Percentiles rank a stretch among this genome's conserved stretches.
Evolutionary conservation across 306 rosid species (phyloP).

Genomic region (Acacia melanoxylon): DNA sequence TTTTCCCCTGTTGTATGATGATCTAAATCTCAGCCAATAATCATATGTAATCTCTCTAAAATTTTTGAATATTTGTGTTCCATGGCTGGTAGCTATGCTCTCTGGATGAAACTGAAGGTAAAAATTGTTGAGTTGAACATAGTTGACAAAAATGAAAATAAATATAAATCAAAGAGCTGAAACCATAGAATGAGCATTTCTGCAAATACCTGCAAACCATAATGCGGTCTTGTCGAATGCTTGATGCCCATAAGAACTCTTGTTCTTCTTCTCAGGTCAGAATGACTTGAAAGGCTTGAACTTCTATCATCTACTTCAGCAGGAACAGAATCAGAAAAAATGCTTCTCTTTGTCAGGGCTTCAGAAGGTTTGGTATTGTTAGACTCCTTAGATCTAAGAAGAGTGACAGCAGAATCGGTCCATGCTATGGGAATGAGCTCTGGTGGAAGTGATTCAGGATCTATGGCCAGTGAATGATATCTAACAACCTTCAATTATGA

Average conservation of each 20-base stretch:
- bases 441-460: slow-evolving; percentile 78
- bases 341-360: slow-evolving; percentile 33
- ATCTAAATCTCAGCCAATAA: slow-evolving; percentile 67
- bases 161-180: slow-evolving; percentile 25
- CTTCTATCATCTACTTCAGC: slow-evolving; percentile 36
- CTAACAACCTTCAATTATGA: slow-evolving; percentile 83
- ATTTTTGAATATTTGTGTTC: slow-evolving; percentile 82
- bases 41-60: slow-evolving; percentile 81
- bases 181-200: slow-evolving; percentile 7
- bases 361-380: slow-evolving; percentile 41
- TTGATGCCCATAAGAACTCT: slow-evolving; percentile 84
- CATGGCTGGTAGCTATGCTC: slow-evolving; percentile 89
- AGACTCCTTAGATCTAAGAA: slow-evolving; percentile 47
- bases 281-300: slow-evolving; percentile 31
- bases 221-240: slow-evolving; percentile 94
- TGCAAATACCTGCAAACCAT: slow-evolving; percentile 85
- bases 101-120: slow-evolving; percentile 96
- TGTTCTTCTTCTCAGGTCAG: slow-evolving; percentile 36
- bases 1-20: slow-evolving; percentile 38
- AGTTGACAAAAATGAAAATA: slow-evolving; percentile 20
- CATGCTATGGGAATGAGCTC: slow-evolving; percentile 96
- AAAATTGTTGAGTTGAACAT: slow-evolving; percentile 38
- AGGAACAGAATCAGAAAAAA: slow-evolving; percentile 37
- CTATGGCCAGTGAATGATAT: slow-evolving; percentile 95
- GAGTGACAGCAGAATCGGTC: slow-evolving; percentile 66